Base-by-base conservation (phyloP, 352 stramenopile species). In the Halophytophthora polymorphica region DNA sequence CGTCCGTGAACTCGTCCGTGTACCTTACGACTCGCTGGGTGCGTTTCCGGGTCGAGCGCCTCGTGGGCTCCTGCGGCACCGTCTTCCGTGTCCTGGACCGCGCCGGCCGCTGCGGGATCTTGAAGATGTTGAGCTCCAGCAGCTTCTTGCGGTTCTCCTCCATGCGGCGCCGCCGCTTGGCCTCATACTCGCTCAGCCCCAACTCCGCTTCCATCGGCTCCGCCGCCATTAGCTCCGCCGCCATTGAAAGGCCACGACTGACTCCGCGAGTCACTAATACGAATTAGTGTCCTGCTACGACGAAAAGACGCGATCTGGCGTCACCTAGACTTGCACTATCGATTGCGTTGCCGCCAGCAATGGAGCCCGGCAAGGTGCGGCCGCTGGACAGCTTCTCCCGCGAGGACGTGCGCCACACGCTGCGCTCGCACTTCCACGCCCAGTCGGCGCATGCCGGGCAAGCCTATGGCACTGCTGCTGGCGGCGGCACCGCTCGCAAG, bases 351-450 rank as follows among this genome's bases (percentile, higher is more conserved):
- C 4, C 25, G 25, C 8, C 25, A 31, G 21, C 18, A 45, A 67
- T 68, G 59, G 59, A 68, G 35, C 14, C 37, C 6, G 60, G 29
- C 43, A 71, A 68, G 45, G 54, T 58, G 33, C 52, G 56, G 40
- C 58, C 64, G 21, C 43, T 77, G 12, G 61, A 57, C 52, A 57
- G 54, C 23, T 64, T 88, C 40, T 84, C 72, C 3, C 69, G 67
- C 2, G 77, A 88, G 21, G 77, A 88, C 59, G 62, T 88, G 4
- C 77, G 67, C 47, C 75, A 81, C 50, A 83, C 77, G 6, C 45
- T 88, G 15, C 77, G 86, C 69, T 83, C 77, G 54, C 65, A 84
- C 39, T 88, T 88, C 61, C 71, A 77, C 50, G 66, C 72, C 6
- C 59, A 56, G 22, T 53, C 60, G 41, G 14, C 50, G 31, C 68